phyloP scores from a whole-genome alignment of 768 basidiomycete species.

The Boletus eberwhitei region DNA sequence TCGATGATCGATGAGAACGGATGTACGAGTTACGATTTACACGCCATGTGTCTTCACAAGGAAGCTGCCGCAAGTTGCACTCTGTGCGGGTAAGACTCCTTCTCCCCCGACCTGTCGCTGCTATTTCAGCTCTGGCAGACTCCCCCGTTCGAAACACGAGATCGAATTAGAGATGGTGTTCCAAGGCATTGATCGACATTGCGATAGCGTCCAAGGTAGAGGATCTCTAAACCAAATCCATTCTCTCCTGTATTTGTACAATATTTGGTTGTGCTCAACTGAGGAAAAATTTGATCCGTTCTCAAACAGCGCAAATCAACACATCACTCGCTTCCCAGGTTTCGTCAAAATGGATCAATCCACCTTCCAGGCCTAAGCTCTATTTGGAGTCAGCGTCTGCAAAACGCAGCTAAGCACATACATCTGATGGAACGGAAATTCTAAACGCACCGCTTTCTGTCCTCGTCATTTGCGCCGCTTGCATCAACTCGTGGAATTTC shows the following conservation, averaged over 20 bases:
- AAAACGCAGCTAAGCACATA: not conserved
- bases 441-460: not conserved
- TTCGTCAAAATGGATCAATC: not conserved
- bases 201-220: too few species aligned
- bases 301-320: too few species aligned
- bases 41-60: not conserved
- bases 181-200: too few species aligned
- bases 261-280: too few species aligned
- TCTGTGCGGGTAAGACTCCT: not conserved
- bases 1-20: constrained; percentile 2
- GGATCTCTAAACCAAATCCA: too few species aligned
- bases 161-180: too few species aligned
- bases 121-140: not conserved
- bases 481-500: not conserved
- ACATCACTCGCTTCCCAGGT: too few species aligned
- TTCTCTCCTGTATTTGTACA: too few species aligned
- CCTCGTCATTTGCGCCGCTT: not conserved
- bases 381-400: not conserved
- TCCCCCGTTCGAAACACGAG: not conserved
- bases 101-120: not conserved
- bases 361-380: not conserved
- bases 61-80: not conserved
- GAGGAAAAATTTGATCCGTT: too few species aligned
- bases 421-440: not conserved
- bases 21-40: not conserved